A percentile compares a stretch with the other conserved stretches of the same genome.
Evolutionary conservation across 2,329 filamentous ascomycete species (phyloP).

Genomic region (Macrophomina pseudophaseolina): DNA sequence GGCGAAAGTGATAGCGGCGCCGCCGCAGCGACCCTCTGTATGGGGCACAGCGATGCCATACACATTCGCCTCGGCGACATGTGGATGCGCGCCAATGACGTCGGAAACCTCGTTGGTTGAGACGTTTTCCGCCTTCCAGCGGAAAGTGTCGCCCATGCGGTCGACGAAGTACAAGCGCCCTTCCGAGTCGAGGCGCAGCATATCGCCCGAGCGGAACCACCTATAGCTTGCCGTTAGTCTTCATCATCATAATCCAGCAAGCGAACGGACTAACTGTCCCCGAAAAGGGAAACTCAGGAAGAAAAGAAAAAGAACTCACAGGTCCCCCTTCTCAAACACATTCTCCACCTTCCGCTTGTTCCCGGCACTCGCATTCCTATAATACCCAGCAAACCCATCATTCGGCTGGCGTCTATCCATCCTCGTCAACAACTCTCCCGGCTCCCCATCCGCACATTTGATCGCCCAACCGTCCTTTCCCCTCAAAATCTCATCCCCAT

Average conservation of each 20-base stretch:
- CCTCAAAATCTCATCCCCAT: conserved; percentile 42
- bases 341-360: conserved; percentile 38
- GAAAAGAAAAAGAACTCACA: conserved; percentile 34
- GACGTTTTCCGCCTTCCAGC: conserved; percentile 58
- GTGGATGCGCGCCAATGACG: conserved; percentile 50
- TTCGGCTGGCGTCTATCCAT: conserved; percentile 37
- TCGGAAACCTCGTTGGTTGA: conserved; percentile 55
- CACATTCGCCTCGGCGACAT: conserved; percentile 55
- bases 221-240: conserved; percentile 30
- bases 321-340: conserved; percentile 46
- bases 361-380: conserved; percentile 42
- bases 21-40: conserved; percentile 58
- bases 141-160: conserved; percentile 54
- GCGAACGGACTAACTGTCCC: too few species aligned
- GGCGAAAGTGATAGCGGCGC: conserved; percentile 52
- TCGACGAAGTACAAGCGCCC: conserved; percentile 58
- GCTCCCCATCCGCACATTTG: conserved; percentile 38
- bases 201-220: conserved; percentile 56
- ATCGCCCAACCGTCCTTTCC: conserved; percentile 43
- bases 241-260: background rate
- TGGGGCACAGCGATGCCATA: conserved; percentile 55
- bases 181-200: conserved; percentile 50
- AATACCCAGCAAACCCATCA: conserved; percentile 37
- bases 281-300: background rate
- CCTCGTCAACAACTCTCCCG: conserved; percentile 42